Evolutionary conservation across 2,329 filamentous ascomycete species (phyloP).

Genomic region (Cladosporium phlei): DNA sequence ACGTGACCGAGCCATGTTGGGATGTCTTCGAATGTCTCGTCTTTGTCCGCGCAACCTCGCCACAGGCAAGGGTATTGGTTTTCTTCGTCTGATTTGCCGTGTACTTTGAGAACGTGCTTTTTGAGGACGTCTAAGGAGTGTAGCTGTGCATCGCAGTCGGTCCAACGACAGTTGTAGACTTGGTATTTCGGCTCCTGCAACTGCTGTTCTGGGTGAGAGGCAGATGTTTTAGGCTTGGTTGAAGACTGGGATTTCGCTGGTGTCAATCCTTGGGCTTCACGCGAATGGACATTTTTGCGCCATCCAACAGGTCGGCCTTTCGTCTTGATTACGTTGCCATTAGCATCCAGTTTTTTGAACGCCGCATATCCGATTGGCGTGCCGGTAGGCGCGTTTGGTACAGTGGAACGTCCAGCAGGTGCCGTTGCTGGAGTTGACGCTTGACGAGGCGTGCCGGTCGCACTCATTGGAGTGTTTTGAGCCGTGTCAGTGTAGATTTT

Average conservation of each 20-base stretch:
- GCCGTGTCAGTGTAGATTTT: no score
- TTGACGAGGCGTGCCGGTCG: conserved; percentile 6
- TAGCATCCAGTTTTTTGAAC: conserved; percentile 34
- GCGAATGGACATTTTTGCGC: conserved; percentile 45
- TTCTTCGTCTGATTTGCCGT: conserved; percentile 37
- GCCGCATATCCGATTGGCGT: conserved; percentile 38
- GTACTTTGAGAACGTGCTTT: conserved; percentile 55
- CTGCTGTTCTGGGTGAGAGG: not conserved
- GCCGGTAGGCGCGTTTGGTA: conserved; percentile 8
- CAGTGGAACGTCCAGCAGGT: not conserved
- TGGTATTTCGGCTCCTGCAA: conserved; percentile 32
- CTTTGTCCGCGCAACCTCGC: conserved; percentile 36
- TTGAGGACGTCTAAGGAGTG: conserved; percentile 58
- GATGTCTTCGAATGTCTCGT: conserved; percentile 33
- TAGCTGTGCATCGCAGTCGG: conserved; percentile 52
- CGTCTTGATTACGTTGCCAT: conserved; percentile 36
- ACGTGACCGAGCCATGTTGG: conserved; percentile 49
- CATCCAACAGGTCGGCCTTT: conserved; percentile 47
- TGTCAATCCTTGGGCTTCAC: conserved; percentile 26
- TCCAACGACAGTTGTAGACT: conserved; percentile 56
- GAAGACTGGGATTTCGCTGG: conserved; percentile 18
- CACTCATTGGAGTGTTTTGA: no score
- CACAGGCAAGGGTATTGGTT: conserved; percentile 44
- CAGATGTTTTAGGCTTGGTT: conserved; percentile 13
- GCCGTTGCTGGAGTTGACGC: not conserved